Evolutionary conservation across 1,284 basidiomycete species (phyloP), one percentile per base, ranked within the genome.

Genomic region (Sanghuangporus sanghuang): DNA sequence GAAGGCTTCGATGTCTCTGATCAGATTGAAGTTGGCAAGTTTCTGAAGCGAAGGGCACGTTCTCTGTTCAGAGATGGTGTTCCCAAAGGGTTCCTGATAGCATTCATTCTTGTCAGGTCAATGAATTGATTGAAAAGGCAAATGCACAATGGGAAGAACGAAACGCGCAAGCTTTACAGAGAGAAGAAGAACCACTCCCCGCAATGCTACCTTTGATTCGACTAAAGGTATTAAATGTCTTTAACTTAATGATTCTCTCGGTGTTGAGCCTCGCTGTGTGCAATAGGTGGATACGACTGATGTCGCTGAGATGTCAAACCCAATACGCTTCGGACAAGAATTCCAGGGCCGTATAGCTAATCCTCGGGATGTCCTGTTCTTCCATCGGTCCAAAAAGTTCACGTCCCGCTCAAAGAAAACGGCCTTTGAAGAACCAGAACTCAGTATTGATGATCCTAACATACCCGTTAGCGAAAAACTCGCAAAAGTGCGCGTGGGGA

Each of bases 301-400:
- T 57, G 90, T 89, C 5, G 87, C 87, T 63, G 92, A 93, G 68
- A 93, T 95, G 78, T 93, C 91, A 55, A 99, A 99, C 74, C 93
- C 96, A 12, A 91, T 96, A 57, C 90, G 96, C 7, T 98, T 99
- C 73, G 96, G 97, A 0, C 95, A 97, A 74, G 94, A 97, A 73
- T 98, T 97, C 74, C 84, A 89, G 64, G 94, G 93, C 1, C 85
- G 85, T 23, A 85, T 99, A 14, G 97, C 96, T 9, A 99, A 99
- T 72, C 96, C 96, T 6, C 86, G 93, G 46, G 96, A 98, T 71
- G 85, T 96, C 35, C 84, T 99, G 36, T 83, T 94, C 54, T 98
- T 98, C 76, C 90, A 96, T 73, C 86, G 92, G 18, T 84, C 89
- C 54, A 96, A 92, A 74, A 90, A 89, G 71, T 70, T 77, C 32